Conservation (phyloP, 163 green algal species). For the Chlamydomonas reinhardtii region DNA sequence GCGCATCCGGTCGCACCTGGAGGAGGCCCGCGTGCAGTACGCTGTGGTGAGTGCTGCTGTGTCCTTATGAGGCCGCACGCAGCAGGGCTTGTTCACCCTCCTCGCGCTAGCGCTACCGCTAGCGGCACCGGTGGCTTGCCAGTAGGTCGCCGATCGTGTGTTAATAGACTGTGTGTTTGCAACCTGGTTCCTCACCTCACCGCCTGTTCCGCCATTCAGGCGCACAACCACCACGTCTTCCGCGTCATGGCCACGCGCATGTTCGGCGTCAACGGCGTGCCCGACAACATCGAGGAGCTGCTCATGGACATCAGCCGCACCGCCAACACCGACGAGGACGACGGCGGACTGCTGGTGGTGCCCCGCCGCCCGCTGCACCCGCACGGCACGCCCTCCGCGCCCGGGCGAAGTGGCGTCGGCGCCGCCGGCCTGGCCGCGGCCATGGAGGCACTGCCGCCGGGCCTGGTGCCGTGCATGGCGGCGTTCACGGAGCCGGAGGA, state of each 20-base stretch:
- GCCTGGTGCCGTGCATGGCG: constrained; percentile 2
- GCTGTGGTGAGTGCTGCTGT: constrained; percentile 19
- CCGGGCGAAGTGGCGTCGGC: neutral
- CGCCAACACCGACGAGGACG: constrained; percentile 45
- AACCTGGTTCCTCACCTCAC: too few relatives aligned
- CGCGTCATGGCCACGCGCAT: constrained; percentile 24
- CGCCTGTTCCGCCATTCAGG: too few relatives aligned
- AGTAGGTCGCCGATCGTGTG: too few relatives aligned
- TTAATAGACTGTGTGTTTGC: neutral
- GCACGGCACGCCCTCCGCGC: neutral
- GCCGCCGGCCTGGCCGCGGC: too few relatives aligned
- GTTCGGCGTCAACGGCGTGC: constrained; percentile 16
- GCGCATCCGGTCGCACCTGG: constrained; percentile 19
- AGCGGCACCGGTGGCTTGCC: too few relatives aligned
- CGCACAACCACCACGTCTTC: constrained; percentile 47
- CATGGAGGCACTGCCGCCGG: neutral
- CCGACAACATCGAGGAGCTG: constrained; percentile 47
- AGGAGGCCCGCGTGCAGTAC: constrained; percentile 48
- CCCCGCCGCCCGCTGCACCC: neutral
- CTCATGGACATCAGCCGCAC: constrained; percentile 48
- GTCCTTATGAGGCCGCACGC: too few relatives aligned
- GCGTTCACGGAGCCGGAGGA: constrained; percentile 19
- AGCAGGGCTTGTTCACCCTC: too few relatives aligned
- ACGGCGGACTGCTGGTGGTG: constrained; percentile 31
- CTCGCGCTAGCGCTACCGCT: too few relatives aligned